phyloP scores from a whole-genome alignment of 2,329 filamentous ascomycete species.

The Aspergillus sp. region DNA sequence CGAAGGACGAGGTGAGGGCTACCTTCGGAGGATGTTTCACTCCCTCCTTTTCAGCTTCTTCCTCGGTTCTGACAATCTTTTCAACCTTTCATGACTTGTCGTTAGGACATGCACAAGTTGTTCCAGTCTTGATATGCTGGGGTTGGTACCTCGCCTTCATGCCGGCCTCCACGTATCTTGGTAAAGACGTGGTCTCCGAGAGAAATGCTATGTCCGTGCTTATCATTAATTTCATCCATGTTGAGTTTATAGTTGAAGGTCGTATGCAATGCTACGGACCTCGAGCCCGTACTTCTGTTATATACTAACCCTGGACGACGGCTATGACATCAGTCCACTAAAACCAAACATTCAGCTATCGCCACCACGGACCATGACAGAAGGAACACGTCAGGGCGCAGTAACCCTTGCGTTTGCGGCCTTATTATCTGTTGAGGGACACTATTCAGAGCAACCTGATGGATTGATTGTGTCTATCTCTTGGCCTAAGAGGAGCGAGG shows the following conservation, averaged over 20 bases:
- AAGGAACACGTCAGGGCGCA: no score
- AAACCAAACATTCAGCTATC: no score
- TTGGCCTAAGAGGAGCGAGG: no score
- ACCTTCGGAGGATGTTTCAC: conserved; percentile 6
- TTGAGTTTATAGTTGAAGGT: conserved; percentile 5
- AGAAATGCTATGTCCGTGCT: conserved; percentile 1
- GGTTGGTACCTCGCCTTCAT: conserved; percentile 1
- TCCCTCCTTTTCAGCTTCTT: conserved; percentile 1
- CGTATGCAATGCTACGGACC: no score
- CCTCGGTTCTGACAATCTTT: not conserved
- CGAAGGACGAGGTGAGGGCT: not conserved
- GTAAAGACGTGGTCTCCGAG: conserved; percentile 5
- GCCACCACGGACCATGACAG: no score
- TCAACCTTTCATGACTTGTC: not conserved
- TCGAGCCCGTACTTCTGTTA: no score
- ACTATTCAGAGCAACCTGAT: no score
- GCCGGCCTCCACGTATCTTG: conserved; percentile 1
- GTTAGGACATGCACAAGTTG: not conserved
- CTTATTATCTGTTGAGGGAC: not conserved
- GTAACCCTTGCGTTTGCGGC: no score
- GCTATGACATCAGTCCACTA: no score
- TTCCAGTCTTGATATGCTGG: not conserved
- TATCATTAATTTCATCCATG: conserved; percentile 5
- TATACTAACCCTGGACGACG: no score
- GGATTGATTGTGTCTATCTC: no score